phyloP scores from a whole-genome alignment of 1,139 yeast genomes.

The Candida sanyaensis region DNA sequence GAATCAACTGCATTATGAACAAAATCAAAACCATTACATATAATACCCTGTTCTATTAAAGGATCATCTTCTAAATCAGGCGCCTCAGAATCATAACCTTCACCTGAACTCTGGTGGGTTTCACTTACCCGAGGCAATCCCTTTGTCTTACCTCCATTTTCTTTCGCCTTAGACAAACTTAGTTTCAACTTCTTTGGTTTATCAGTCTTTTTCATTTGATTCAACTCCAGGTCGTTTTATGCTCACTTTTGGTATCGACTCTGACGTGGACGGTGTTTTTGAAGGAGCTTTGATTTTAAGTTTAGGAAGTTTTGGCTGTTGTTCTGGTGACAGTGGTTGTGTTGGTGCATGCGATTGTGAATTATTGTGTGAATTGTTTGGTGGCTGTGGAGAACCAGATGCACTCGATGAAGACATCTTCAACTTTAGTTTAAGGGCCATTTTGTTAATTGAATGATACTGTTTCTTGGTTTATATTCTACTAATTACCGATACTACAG shows the following conservation, averaged over 20 bases:
- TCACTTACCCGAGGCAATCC: slow-evolving; percentile 68
- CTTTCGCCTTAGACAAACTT: slow-evolving; percentile 18
- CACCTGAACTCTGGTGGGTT: slow-evolving; percentile 85
- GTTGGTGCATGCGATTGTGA: background rate
- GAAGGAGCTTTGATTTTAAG: slow-evolving; percentile 31
- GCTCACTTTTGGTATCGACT: slow-evolving; percentile 4
- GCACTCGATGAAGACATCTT: slow-evolving; percentile 22
- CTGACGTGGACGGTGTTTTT: slow-evolving; percentile 12
- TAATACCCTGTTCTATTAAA: slow-evolving; percentile 79
- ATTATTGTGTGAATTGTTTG: background rate
- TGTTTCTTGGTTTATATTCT: background rate
- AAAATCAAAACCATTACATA: slow-evolving; percentile 76
- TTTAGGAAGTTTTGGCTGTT: slow-evolving; percentile 21
- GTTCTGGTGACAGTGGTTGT: slow-evolving; percentile 7
- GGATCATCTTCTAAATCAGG: slow-evolving; percentile 97
- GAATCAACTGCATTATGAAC: slow-evolving; percentile 79
- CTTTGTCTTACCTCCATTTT: slow-evolving; percentile 15
- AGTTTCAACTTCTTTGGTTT: slow-evolving; percentile 24
- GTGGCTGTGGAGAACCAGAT: slow-evolving; percentile 10
- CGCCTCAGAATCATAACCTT: slow-evolving; percentile 96
- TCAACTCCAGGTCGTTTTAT: slow-evolving; percentile 11
- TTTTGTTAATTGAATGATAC: slow-evolving; percentile 5
- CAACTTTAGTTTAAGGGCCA: slow-evolving; percentile 29
- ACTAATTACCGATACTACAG: no score
- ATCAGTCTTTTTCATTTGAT: slow-evolving; percentile 14